Evolutionary conservation across 2,329 filamentous ascomycete species (phyloP).

Genomic region (Aphanoascus verrucosus): DNA sequence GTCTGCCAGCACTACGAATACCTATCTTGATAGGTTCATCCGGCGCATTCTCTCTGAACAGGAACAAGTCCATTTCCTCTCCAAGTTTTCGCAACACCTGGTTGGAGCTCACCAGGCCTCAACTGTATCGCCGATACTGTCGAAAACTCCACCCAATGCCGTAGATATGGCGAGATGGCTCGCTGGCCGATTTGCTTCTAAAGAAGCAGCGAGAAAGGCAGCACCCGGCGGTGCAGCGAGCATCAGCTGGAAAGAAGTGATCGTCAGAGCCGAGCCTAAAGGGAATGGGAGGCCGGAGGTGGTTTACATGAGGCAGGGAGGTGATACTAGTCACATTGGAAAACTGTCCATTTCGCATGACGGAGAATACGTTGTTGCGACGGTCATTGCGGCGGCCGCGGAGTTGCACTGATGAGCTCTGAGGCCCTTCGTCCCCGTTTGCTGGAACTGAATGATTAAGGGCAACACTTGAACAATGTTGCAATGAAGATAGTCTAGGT

Average conservation of each 20-base stretch:
- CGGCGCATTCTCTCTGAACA: slow-evolving; percentile 33
- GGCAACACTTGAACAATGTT: no score
- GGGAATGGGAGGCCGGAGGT: slow-evolving; percentile 28
- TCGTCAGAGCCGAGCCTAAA: slow-evolving; percentile 28
- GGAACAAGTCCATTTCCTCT: slow-evolving; percentile 33
- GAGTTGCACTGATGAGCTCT: no score
- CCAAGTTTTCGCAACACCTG: slow-evolving; percentile 26
- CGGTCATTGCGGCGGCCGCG: slow-evolving; percentile 10
- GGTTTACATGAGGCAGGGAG: slow-evolving; percentile 26
- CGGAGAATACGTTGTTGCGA: slow-evolving; percentile 58
- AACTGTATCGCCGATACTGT: not conserved
- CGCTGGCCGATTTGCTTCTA: slow-evolving; percentile 55
- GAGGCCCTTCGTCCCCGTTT: no score
- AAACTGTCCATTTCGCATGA: slow-evolving; percentile 80
- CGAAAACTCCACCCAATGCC: slow-evolving; percentile 15
- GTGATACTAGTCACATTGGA: slow-evolving; percentile 43
- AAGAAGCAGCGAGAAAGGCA: slow-evolving; percentile 62
- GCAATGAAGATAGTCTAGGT: no score
- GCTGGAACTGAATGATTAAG: no score
- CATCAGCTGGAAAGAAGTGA: slow-evolving; percentile 53
- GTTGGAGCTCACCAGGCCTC: slow-evolving; percentile 16
- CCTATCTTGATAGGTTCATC: slow-evolving; percentile 28
- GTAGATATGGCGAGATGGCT: slow-evolving; percentile 34
- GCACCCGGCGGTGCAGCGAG: slow-evolving; percentile 43
- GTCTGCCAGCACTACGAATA: slow-evolving; percentile 21